phyloP scores from a whole-genome alignment of 2,329 filamentous ascomycete genomes.

The Westerdykella ornata region DNA sequence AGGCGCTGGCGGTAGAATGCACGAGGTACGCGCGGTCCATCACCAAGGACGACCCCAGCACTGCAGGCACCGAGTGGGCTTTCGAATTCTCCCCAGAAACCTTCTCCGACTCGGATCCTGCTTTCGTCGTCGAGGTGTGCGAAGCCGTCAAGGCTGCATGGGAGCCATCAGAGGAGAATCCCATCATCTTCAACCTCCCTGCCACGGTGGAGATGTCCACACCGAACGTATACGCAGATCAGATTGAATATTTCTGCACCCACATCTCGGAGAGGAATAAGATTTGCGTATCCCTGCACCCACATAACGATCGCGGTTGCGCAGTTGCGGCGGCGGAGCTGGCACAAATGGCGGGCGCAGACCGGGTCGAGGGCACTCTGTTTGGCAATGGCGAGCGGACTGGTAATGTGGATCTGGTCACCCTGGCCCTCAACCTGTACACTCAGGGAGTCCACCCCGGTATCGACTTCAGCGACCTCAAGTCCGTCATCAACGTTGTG shows the following conservation, averaged over 20 bases:
- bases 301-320: slow-evolving; percentile 90
- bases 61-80: slow-evolving; percentile 58
- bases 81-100: slow-evolving; percentile 82
- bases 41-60: slow-evolving; percentile 67
- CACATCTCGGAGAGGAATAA: slow-evolving; percentile 80
- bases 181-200: slow-evolving; percentile 94
- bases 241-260: slow-evolving; percentile 91
- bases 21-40: slow-evolving; percentile 80
- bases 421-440: slow-evolving; percentile 86
- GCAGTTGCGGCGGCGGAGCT: slow-evolving; percentile 85
- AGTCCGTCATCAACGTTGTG: slow-evolving; percentile 76
- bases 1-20: slow-evolving; percentile 78
- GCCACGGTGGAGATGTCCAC: slow-evolving; percentile 94
- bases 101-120: slow-evolving; percentile 84
- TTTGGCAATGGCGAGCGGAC: slow-evolving; percentile 95
- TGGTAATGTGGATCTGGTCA: slow-evolving; percentile 92
- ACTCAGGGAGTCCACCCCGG: slow-evolving; percentile 81
- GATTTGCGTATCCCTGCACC: slow-evolving; percentile 82
- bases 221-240: slow-evolving; percentile 91
- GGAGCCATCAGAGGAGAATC: slow-evolving; percentile 70
- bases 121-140: slow-evolving; percentile 77
- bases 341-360: slow-evolving; percentile 92
- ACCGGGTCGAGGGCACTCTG: slow-evolving; percentile 87
- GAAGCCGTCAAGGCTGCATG: slow-evolving; percentile 91
- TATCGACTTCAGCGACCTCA: slow-evolving; percentile 88